Base-by-base conservation (phyloP, 257 asterid species). In the Ilex asprella region DNA sequence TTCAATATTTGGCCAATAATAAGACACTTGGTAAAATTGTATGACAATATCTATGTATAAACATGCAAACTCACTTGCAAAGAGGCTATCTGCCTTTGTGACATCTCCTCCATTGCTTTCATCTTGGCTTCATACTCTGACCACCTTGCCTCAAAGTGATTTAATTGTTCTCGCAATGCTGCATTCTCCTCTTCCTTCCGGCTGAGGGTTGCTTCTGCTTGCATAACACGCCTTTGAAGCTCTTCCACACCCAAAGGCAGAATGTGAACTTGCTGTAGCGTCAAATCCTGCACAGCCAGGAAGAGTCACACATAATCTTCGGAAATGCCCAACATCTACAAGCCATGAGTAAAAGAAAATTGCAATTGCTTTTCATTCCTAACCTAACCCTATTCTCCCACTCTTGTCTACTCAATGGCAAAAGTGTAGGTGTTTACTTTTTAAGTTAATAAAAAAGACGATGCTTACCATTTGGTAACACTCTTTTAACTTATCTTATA, bases 91-190 rank as follows among this genome's bases (percentile, higher is more conserved):
- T 93, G 91, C 73, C 81, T 89, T 76, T 89, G 96, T 96, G 97
- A 89, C 70, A 79, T 81, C 58, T 83, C 92, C 81, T 91, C 99
- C 96, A 87, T 85, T 55, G 90, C 83, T 76, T 79, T 85, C 89
- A 85, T 87, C 83, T 81, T 89, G 78, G 72, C 70, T 70, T 89
- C 97, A 70, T 89, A 85, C 62, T 82, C 91, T 14, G 75, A 56
- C 87, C 89, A 79, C 27, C 85, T 87, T 5, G 78, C 75, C 75
- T 82, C 88, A 31, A 78, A 67, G 56, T 84, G 85, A 54, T 81
- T 74, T 30, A 76, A 81, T 73, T 89, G 95, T 70, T 84, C 90
- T 62, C 77, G 83, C 68, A 93, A 73, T 50, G 76, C 81, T 55
- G 67, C 70, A 74, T 89, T 93, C 75, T 89, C 97, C 62, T 72